Base-by-base conservation (phyloP, 2,329 filamentous ascomycete genomes). In the Raffaelea albimanens region DNA sequence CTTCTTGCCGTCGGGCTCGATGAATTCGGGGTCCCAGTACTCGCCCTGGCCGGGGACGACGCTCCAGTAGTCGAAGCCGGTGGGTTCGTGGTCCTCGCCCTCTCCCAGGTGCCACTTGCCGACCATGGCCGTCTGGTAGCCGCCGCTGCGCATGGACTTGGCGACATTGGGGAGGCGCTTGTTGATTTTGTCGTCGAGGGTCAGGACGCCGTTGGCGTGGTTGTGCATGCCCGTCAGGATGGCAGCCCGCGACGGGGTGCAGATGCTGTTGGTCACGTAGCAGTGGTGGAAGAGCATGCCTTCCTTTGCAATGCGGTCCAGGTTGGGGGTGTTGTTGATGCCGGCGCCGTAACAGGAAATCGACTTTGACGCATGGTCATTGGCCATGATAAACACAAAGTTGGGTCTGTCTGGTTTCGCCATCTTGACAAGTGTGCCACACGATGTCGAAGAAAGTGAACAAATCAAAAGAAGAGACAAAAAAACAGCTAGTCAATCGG, bases 51-150 rank as follows among this genome's bases (percentile, higher is more conserved):
- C 71, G 0, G 71, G 72, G 0, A 76, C 52, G 4, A 75, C 61
- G n/a, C 61, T 64, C 71, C 71, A 76, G 53, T 72, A 68, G 53
- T 75, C 71, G 33, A 75, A 75, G 0, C 72, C 73, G 0, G 66
- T 67, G 0, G 73, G 73, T 48, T 72, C 63, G 45, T 73, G 67
- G 1, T 55, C 58, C 2, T 52, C 49, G 1, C 70, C 71, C 52
- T 76, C 72, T 3, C 72, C 72, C 14, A 76, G 56, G 52, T 75
- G 72, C 72, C 72, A 76, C 55, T 76, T 76, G 0, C 72, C 73
- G 0, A 74, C 58, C 70, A 76, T 76, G 8, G 68, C 72, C 0
- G 72, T 76, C 42, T 66, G 65, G 49, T 76, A 76, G 0, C 67
- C 67, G 22, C 66, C 67, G 0, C 64, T 59, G 2, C 67, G 65